Evolutionary conservation across 208 protist species (phyloP).

Genomic region (Leishmania amazonensis): DNA sequence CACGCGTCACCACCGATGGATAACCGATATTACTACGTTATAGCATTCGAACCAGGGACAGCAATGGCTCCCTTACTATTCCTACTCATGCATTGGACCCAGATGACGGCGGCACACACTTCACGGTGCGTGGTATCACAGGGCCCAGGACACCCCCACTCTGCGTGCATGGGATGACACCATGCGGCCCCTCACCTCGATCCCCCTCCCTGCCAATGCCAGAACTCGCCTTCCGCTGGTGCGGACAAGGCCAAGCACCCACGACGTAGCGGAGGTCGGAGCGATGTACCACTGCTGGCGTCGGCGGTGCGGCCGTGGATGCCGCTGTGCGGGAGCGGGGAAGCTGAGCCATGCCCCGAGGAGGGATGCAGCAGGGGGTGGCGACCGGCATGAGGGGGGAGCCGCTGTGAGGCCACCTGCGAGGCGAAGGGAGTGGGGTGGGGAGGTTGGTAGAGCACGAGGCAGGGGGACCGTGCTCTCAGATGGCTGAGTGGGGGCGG

Average conservation of each 20-base stretch:
- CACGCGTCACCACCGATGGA: not conserved
- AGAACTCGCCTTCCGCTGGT: not conserved
- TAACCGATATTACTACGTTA: not conserved
- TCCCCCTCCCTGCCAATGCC: not conserved
- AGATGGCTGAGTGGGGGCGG: not conserved
- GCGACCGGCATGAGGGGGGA: too few species aligned
- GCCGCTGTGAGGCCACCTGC: not conserved
- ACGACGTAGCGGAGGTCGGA: not conserved
- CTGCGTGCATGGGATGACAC: not conserved
- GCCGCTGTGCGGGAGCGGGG: too few species aligned
- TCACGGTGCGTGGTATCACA: not conserved
- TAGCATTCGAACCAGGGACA: not conserved
- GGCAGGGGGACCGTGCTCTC: not conserved
- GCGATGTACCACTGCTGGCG: not conserved
- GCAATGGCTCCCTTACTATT: not conserved
- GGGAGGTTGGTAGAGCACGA: not conserved
- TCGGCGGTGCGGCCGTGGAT: not conserved
- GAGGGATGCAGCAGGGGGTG: not conserved
- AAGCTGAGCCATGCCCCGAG: too few species aligned
- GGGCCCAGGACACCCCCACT: not conserved
- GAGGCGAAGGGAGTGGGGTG: not conserved
- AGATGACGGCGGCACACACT: not conserved
- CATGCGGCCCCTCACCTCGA: not conserved
- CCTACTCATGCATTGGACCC: not conserved
- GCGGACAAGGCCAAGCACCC: not conserved